Evolutionary conservation across 192 early-diverging fungal species (phyloP), one percentile per base, ranked within the genome.

Genomic region (Pilobolus umbonatus): DNA sequence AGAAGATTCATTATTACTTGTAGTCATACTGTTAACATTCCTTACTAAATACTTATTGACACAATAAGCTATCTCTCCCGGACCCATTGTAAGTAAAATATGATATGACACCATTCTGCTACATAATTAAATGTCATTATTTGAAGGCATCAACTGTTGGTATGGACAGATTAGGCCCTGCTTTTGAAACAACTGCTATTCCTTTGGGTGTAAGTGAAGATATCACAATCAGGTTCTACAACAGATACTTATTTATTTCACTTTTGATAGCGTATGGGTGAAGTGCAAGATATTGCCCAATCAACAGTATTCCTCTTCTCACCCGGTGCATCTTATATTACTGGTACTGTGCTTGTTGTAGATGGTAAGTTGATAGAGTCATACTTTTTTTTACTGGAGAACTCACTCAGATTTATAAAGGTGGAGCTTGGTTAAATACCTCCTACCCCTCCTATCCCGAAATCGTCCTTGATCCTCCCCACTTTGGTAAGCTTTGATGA

Each of bases 291-390:
- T 69, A 87, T 91, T 49, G 87, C 82, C 55, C 79, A 86, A 26
- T 76, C 87, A 2, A 84, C 86, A 4, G 50, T 91, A 28, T 91
- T 81, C 60, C 56, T 91, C 53, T 71, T 75, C 32, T 84, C 80
- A 0, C 81, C 82, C 36, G 86, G 72, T 25, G 84, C 74, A n/a
- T 61, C 69, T 9, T 88, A 63, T 55, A 76, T 89, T 9, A 86
- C 82, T 12, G 84, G 71, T 56, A 50, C 52, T 38, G 61, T 64
- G 12, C 30, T 72, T n/a, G 69, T 72, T 3, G 69, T 72, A 11
- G 69, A 72, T 54, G 69, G 61, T 61, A 55, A 59, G 43, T 49
- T 3, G 47, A 28, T n/a, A 49, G 8, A 49, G 5, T 28, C 11
- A 49, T 22, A 26, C 1, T 12, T 22, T 26, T 28, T 28, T 11